These are phyloP conservation scores for Colletotrichum lini DNA, from an alignment of 2,329 filamentous ascomycete genomes.

Conservation along the genomic window DNA sequence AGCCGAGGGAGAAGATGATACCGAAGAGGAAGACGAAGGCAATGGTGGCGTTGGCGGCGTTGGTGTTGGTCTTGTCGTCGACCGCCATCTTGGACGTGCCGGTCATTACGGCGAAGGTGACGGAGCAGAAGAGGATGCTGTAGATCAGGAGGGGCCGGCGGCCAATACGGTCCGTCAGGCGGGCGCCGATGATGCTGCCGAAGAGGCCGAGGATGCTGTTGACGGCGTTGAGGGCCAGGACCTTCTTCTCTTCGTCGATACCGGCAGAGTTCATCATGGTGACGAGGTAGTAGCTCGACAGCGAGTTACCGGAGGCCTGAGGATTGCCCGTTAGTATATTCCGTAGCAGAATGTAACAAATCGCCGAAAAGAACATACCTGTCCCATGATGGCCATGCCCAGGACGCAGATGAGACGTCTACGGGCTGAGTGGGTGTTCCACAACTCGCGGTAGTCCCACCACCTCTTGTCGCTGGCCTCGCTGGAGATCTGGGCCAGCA, in stretches of 20 bases:
- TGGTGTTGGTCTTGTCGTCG: slow-evolving; percentile 53
- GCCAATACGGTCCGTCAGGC: slow-evolving; percentile 69
- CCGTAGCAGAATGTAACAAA: too few species aligned
- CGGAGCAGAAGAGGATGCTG: slow-evolving; percentile 60
- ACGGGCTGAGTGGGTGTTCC: slow-evolving; percentile 63
- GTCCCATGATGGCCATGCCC: slow-evolving; percentile 66
- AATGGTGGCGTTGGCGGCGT: slow-evolving; percentile 61
- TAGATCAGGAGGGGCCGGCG: slow-evolving; percentile 68
- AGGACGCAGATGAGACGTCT: slow-evolving; percentile 67
- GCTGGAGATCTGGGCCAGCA: slow-evolving; percentile 59
- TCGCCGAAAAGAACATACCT: slow-evolving; percentile 55
- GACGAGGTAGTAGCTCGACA: slow-evolving; percentile 69
- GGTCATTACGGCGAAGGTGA: slow-evolving; percentile 65
- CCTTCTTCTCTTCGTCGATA: slow-evolving; percentile 62
- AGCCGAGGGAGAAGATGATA: slow-evolving; percentile 65
- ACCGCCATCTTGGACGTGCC: slow-evolving; percentile 61
- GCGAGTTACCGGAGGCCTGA: slow-evolving; percentile 57
- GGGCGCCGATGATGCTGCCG: slow-evolving; percentile 67
- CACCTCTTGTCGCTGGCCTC: slow-evolving; percentile 68
- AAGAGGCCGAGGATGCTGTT: slow-evolving; percentile 68
- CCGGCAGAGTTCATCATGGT: slow-evolving; percentile 66
- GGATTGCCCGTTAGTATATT: too few species aligned
- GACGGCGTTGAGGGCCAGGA: slow-evolving; percentile 66
- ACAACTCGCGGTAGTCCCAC: slow-evolving; percentile 70
- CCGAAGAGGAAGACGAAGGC: slow-evolving; percentile 69